Base-by-base conservation (phyloP, 148 eudicot genomes). In the Fagopyrum homotropicum region DNA sequence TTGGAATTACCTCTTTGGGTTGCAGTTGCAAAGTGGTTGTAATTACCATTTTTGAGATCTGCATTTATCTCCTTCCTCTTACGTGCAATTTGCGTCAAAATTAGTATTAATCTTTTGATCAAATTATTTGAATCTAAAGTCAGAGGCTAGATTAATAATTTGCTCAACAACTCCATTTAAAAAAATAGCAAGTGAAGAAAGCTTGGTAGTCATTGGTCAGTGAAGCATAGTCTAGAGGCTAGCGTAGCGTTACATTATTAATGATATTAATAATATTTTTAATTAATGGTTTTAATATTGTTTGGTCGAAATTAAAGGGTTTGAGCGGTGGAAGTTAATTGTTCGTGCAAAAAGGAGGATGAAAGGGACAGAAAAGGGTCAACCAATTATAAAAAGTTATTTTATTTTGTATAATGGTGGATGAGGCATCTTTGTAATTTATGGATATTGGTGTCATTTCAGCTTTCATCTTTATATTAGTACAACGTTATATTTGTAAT, bases 331-430 rank as follows among this genome's bases (percentile, higher is more conserved):
- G 61, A 56, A 6, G 17, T 17, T n/a, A 56, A 56, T 56, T 17
- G 61, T 57, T 57, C 0, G 63, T 19, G 30, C 63, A 0, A 19
- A 59, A 61, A 61, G 68, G 43, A 29, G 15, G 43, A 61, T 9
- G 68, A 61, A 61, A 61, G 14, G 68, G 68, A 61, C 68, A 61
- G 40, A 2, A 61, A 61, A 61, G 44, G 68, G 44, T 61, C 68
- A 61, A 61, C 68, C 43, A 26, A 57, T 8, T 2, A 14, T 5
- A 50, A 50, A 50, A 1, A 50, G 0, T 2, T 35, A 35, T 35
- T 35, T 35, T 35, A 35, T 35, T 50, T 50, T 50, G 7, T 50
- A 50, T 54, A 16, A 3, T 54, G 59, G 17, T 15, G 59, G 19
- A 15, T 54, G 9, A 12, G 64, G 35, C 29, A 57, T 57, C 26